phyloP scores from a whole-genome alignment of 169 alveolate species.

The Babesia caballi region DNA sequence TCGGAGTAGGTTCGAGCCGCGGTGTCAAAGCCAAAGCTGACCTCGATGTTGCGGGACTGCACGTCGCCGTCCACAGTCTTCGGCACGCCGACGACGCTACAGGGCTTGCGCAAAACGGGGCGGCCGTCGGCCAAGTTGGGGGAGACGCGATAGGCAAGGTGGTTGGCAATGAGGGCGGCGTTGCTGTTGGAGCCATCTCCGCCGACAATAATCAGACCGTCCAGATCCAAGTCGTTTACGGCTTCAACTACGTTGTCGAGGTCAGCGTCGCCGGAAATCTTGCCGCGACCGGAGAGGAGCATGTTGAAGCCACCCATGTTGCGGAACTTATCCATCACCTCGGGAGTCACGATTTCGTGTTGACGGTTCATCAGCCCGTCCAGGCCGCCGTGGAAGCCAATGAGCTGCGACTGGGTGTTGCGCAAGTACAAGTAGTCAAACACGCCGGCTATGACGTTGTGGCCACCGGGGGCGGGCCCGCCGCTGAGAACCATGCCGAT shows the following conservation, averaged over 20 bases:
- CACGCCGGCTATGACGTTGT: slow-evolving; percentile 96
- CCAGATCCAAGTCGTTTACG: slow-evolving; percentile 86
- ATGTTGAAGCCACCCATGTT: slow-evolving; percentile 98
- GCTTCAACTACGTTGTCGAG: slow-evolving; percentile 83
- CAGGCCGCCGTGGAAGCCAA: slow-evolving; percentile 93
- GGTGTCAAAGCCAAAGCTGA: slow-evolving; percentile 98
- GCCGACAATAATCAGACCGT: slow-evolving; percentile 97
- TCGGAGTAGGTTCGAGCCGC: slow-evolving; percentile 96
- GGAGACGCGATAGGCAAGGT: slow-evolving; percentile 74
- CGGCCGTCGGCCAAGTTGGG: slow-evolving; percentile 13
- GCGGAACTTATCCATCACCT: slow-evolving; percentile 90
- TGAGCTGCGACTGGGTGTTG: slow-evolving; percentile 87
- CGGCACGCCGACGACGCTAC: slow-evolving; percentile 94
- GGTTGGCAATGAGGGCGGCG: slow-evolving; percentile 96
- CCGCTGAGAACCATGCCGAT: slow-evolving; percentile 97
- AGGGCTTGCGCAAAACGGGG: slow-evolving; percentile 51
- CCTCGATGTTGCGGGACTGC: slow-evolving; percentile 91
- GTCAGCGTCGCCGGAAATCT: slow-evolving; percentile 90
- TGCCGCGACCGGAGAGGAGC: slow-evolving; percentile 97
- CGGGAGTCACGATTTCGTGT: slow-evolving; percentile 88
- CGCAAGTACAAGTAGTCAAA: slow-evolving; percentile 88
- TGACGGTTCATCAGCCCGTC: slow-evolving; percentile 91
- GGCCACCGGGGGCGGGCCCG: slow-evolving; percentile 99
- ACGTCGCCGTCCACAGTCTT: slow-evolving; percentile 99
- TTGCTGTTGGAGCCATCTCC: slow-evolving; percentile 99